Conservation (phyloP, 257 asterid genomes). For the Solanum pennellii region DNA sequence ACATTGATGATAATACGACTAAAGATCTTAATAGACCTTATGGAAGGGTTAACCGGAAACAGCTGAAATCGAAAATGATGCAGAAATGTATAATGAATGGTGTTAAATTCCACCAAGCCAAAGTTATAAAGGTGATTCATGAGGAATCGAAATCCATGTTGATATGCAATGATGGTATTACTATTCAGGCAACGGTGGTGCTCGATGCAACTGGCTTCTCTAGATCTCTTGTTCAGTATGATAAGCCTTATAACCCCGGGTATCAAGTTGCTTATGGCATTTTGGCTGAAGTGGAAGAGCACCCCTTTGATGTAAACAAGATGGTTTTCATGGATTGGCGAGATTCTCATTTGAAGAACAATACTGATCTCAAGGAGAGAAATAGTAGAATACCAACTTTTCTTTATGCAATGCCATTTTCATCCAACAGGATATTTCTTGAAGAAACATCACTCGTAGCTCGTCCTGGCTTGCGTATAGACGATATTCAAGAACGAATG, state of each 20-base stretch:
- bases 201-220: conserved; percentile 96
- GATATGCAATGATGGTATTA: conserved; percentile 85
- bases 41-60: conserved; percentile 84
- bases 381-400: conserved; percentile 71
- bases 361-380: conserved; percentile 48
- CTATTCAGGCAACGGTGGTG: conserved; percentile 74
- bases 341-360: conserved; percentile 59
- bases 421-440: conserved; percentile 58
- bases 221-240: conserved; percentile 72
- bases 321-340: conserved; percentile 99
- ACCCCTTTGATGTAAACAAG: conserved; percentile 73
- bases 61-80: conserved; percentile 87
- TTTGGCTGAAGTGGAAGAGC: conserved; percentile 85
- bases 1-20: conserved; percentile 40
- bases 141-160: conserved; percentile 71
- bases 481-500: conserved; percentile 88
- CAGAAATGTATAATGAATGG: conserved; percentile 83
- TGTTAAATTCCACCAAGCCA: conserved; percentile 87
- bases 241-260: conserved; percentile 91
- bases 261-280: conserved; percentile 96
- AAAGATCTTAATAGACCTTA: conserved; percentile 82
- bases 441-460: conserved; percentile 96
- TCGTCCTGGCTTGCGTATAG: conserved; percentile 85
- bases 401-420: conserved; percentile 95
- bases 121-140: conserved; percentile 82